Evolutionary conservation across 2,329 filamentous ascomycete species (phyloP).

Genomic region (Aspergillus hiratsukae): DNA sequence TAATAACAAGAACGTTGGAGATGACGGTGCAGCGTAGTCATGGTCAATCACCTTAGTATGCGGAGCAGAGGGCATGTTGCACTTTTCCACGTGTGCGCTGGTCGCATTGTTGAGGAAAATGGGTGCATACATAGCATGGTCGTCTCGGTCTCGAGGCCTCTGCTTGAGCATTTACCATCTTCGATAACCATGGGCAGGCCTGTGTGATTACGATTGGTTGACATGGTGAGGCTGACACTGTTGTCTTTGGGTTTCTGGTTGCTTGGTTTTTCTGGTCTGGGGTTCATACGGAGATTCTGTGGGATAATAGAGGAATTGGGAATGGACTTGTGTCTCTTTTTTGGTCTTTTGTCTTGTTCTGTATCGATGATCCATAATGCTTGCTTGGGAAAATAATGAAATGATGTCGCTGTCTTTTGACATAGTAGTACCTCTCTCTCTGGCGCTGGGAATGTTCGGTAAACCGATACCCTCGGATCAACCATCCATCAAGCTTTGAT

Average conservation of each 20-base stretch:
- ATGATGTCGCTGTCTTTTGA: background rate
- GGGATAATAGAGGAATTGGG: background rate
- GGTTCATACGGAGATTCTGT: background rate
- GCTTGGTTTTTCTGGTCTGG: background rate
- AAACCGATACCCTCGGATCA: too few species aligned
- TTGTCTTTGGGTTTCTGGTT: background rate
- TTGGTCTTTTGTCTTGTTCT: conserved; percentile 8
- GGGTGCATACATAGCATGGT: background rate
- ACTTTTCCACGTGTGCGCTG: background rate
- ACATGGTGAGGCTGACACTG: background rate
- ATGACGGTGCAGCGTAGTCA: background rate
- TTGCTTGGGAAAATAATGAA: conserved; percentile 6
- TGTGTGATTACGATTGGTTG: background rate
- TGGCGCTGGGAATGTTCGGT: too few species aligned
- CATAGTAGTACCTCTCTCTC: too few species aligned
- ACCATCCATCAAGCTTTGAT: background rate
- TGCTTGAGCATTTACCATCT: background rate
- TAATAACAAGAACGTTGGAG: background rate
- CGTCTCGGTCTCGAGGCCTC: background rate
- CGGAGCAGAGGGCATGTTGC: background rate
- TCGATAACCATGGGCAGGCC: background rate
- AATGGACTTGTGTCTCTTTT: background rate
- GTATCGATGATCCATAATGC: conserved; percentile 1
- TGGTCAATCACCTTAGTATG: background rate
- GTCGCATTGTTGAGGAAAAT: background rate